These are phyloP conservation scores for Chaetomium strumarium DNA, from an alignment of 2,329 filamentous ascomycete species.

Conservation along the genomic window DNA sequence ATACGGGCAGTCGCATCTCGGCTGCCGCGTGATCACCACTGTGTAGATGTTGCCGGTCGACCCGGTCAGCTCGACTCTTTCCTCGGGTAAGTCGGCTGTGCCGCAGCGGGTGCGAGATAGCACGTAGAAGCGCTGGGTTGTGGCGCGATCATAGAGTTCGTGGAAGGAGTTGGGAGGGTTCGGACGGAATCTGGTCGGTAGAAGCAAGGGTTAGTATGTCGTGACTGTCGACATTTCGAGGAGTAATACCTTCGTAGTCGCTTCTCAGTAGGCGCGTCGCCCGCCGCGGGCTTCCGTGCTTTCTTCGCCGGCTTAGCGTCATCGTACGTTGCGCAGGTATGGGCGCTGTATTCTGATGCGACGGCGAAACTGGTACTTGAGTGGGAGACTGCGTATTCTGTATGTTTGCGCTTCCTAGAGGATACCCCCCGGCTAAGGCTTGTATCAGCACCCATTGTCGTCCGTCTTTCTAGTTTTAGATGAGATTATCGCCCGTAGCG, in stretches of 20 bases:
- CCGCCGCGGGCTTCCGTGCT: not conserved
- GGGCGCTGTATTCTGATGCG: no score
- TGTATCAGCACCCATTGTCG: no score
- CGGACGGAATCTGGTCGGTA: constrained; percentile 20
- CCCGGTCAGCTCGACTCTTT: constrained; percentile 54
- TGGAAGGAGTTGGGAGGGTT: constrained; percentile 21
- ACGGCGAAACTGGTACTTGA: no score
- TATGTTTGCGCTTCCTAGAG: no score
- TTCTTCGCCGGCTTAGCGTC: constrained; percentile 8
- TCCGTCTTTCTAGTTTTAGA: no score
- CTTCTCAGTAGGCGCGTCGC: constrained; percentile 28
- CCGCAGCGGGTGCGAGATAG: constrained; percentile 36
- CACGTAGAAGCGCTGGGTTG: constrained; percentile 39
- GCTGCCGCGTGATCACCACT: constrained; percentile 46
- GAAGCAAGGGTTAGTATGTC: not conserved
- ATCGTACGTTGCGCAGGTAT: no score
- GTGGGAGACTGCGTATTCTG: no score
- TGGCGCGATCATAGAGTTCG: constrained; percentile 23
- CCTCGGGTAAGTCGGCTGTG: constrained; percentile 37
- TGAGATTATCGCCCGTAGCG: no score
- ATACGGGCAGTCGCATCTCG: constrained; percentile 53
- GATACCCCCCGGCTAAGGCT: no score
- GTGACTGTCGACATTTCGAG: not conserved
- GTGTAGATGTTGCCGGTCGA: constrained; percentile 62
- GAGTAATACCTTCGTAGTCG: constrained; percentile 28